Percentiles rank a stretch among this genome's conserved stretches.
Conservation (phyloP, 495 filamentous ascomycete species). For the Neurospora tetraspora region DNA sequence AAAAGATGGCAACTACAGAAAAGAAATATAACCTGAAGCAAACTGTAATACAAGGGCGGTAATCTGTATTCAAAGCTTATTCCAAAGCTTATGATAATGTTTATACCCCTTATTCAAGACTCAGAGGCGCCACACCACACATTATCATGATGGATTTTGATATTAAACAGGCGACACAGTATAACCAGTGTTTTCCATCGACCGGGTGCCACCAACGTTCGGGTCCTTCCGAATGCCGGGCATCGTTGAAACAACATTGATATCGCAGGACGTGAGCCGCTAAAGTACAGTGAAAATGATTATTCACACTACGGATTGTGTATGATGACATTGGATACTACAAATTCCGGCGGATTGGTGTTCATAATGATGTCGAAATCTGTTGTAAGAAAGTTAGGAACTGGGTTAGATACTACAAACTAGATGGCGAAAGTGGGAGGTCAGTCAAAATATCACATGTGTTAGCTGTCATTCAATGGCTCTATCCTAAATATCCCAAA, state of each 20-base stretch:
- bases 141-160: background rate
- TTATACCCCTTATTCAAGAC: background rate
- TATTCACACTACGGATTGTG: background rate
- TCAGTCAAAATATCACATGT: background rate
- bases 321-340: background rate
- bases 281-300: no score
- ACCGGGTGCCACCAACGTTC: background rate
- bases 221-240: background rate
- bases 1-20: background rate
- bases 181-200: background rate
- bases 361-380: background rate
- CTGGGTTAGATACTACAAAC: background rate
- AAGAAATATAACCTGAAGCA: background rate
- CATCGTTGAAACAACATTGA: background rate
- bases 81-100: background rate
- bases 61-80: background rate
- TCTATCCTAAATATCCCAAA: background rate
- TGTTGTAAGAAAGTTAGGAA: background rate
- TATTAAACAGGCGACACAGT: background rate
- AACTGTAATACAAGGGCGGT: background rate
- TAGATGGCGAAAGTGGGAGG: background rate
- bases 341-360: background rate
- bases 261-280: background rate
- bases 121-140: background rate
- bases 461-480: background rate